Evolutionary conservation across 352 stramenopile genomes (phyloP).

Genomic region (Globisporangium alternatum): DNA sequence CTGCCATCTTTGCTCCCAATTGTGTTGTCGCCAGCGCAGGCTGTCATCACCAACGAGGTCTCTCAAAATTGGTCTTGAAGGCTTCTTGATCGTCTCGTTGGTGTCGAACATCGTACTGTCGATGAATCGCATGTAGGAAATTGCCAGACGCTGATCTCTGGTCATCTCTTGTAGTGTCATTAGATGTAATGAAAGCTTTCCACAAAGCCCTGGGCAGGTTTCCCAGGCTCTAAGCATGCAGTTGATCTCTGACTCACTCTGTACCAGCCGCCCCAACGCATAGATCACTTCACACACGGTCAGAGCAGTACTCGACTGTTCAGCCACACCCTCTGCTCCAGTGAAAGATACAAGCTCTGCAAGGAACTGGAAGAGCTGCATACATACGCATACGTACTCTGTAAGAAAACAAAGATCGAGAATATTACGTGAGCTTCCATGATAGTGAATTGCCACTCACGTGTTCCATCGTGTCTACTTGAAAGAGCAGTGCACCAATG

Average conservation of each 20-base stretch:
- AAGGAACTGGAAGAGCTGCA: constrained; percentile 9
- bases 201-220: background rate
- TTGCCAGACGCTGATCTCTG: constrained; percentile 3
- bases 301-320: constrained; percentile 1
- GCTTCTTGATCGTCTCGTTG: background rate
- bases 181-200: background rate
- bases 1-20: constrained; percentile 14
- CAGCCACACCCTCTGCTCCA: background rate
- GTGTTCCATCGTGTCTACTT: background rate
- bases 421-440: background rate
- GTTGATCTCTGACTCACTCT: background rate
- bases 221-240: background rate
- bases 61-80: background rate
- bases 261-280: background rate
- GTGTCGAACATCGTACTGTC: background rate
- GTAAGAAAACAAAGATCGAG: background rate
- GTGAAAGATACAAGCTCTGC: background rate
- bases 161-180: background rate
- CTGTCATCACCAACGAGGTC: constrained; percentile 5
- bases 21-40: constrained; percentile 1
- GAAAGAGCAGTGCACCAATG: background rate
- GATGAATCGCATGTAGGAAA: constrained; percentile 15
- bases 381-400: background rate
- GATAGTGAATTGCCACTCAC: background rate
- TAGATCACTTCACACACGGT: constrained; percentile 1